Evolutionary conservation across 345 rosid species (phyloP).

Genomic region (Salix koriyanagi): DNA sequence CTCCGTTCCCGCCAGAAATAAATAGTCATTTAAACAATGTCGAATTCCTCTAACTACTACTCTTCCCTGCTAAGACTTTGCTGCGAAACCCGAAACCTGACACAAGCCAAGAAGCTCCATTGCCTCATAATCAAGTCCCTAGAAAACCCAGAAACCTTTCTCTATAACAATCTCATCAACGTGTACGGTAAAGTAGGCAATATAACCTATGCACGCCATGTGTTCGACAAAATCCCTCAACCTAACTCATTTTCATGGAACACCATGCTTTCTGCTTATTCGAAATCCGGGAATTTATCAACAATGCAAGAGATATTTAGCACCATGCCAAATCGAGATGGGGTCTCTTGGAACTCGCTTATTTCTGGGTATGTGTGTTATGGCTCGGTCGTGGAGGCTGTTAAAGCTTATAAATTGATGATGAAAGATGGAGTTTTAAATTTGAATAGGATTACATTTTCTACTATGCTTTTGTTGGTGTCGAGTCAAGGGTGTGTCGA

Average conservation of each 20-base stretch:
- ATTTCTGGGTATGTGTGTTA: conserved; percentile 60
- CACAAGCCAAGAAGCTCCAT: conserved; percentile 55
- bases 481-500: conserved; percentile 38
- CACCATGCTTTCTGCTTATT: conserved; percentile 70
- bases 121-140: conserved; percentile 51
- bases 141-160: conserved; percentile 45
- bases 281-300: conserved; percentile 54
- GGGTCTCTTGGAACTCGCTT: conserved; percentile 76
- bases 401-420: conserved; percentile 59
- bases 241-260: conserved; percentile 80
- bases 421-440: conserved; percentile 44
- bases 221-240: conserved; percentile 59
- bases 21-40: not conserved
- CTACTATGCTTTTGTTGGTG: conserved; percentile 62
- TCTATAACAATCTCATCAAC: conserved; percentile 50
- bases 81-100: conserved; percentile 37
- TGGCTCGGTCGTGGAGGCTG: conserved; percentile 47
- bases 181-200: conserved; percentile 37
- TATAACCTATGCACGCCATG: conserved; percentile 48
- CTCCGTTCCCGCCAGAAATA: conserved; percentile 7
- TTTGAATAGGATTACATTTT: conserved; percentile 68
- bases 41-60: conserved; percentile 36
- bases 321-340: conserved; percentile 59
- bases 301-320: conserved; percentile 48
- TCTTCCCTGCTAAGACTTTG: conserved; percentile 52